Base-by-base conservation (phyloP, 2,329 filamentous ascomycete genomes). In the Ampelomyces quisqualis region DNA sequence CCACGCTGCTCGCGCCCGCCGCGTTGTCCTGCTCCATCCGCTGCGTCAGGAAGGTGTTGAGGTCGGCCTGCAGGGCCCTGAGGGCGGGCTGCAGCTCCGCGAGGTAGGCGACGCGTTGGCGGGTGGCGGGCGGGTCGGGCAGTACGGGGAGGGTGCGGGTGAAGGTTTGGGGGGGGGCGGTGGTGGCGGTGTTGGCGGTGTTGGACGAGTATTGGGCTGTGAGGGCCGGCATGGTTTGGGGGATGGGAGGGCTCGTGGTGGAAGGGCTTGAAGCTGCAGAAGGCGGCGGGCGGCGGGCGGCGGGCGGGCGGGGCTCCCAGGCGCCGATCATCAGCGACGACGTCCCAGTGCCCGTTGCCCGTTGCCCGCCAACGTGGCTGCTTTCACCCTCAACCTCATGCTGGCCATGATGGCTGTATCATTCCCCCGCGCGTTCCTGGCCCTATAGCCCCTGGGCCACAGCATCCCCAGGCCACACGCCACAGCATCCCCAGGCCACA, bases 1-100 rank as follows among this genome's bases (percentile, higher is more conserved):
- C 65, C 20, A n/a, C 69, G 41, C 64, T 67, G 39, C 65, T 62
- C 41, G 68, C 66, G 33, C 70, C 66, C 17, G 43, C 59, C 34
- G 43, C 59, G 60, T 84, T 85, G 62, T 90, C 86, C 47, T 85
- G 77, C 24, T 84, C 85, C 87, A 90, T 90, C 42, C 83, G 80
- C 37, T 73, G 64, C 4, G 87, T 90, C 44, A 91, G 74, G 62
- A 86, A 82, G 49, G 70, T 73, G 69, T 91, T 91, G 63, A 90
- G 73, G 35, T 76, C 71, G 41, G 76, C 76, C 62, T 90, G 87
- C n/a, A 85, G 70, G 7, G 73, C 63, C 1, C 70, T 62, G 20
- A 81, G 73, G n/a, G 79, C 78, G 9, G 69, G 57, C 32, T 83
- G 79, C 8, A 90, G 77, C 18, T 73, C 64, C 27, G 68, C 59